Conservation (phyloP, 352 stramenopile genomes). For the Pilasporangium apinafurcum region DNA sequence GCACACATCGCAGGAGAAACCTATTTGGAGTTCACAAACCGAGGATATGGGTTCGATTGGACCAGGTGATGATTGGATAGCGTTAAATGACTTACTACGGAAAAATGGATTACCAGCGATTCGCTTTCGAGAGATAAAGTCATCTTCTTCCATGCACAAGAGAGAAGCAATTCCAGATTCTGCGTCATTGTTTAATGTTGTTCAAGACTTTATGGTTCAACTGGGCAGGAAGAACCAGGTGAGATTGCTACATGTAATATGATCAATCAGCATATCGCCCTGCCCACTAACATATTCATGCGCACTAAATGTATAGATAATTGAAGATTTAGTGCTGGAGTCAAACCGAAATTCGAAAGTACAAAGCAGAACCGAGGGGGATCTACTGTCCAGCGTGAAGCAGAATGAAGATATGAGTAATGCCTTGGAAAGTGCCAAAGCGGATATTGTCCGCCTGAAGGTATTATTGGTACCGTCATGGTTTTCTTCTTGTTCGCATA, state of each 20-base stretch:
- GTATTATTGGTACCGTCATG: constrained; percentile 11
- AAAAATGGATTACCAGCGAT: constrained; percentile 50
- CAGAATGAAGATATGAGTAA: constrained; percentile 35
- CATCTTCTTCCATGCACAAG: not conserved
- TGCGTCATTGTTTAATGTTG: constrained; percentile 42
- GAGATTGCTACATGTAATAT: too few relatives aligned
- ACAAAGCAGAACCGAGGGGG: constrained; percentile 34
- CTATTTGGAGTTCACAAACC: too few relatives aligned
- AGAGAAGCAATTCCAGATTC: constrained; percentile 24
- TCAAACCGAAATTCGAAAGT: constrained; percentile 55
- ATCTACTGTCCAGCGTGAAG: constrained; percentile 38
- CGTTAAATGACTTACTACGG: constrained; percentile 52
- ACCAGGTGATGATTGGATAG: constrained; percentile 26
- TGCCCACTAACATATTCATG: constrained; percentile 3
- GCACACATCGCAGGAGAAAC: constrained; percentile 5
- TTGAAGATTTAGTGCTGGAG: constrained; percentile 70
- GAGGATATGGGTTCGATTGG: too few relatives aligned
- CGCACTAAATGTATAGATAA: constrained; percentile 29
- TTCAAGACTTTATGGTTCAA: constrained; percentile 59
- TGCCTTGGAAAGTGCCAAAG: constrained; percentile 38
- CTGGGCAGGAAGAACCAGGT: constrained; percentile 70
- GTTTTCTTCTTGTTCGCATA: not conserved
- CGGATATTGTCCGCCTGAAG: constrained; percentile 52
- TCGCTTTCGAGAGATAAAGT: constrained; percentile 17
- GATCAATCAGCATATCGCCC: too few relatives aligned